phyloP scores from a whole-genome alignment of 202 grass and related monocot genomes.

The Elaeis oleifera region DNA sequence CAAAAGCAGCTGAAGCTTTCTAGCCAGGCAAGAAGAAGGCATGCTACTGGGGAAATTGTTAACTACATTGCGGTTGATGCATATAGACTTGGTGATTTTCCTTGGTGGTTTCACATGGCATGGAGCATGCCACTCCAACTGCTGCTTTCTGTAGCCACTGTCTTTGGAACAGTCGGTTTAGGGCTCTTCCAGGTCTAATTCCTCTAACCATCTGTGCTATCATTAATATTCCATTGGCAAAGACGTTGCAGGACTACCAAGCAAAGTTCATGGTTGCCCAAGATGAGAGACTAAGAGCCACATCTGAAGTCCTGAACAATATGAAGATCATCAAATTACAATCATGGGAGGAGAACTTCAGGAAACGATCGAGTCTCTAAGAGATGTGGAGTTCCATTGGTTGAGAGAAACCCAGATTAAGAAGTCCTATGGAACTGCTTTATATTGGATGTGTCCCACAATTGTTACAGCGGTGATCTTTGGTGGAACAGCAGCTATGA shows the following conservation, averaged over 20 bases:
- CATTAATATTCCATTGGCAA: slow-evolving; percentile 77
- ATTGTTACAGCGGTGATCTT: slow-evolving; percentile 73
- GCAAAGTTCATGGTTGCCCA: slow-evolving; percentile 79
- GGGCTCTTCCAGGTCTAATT: slow-evolving; percentile 65
- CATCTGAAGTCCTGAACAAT: slow-evolving; percentile 74
- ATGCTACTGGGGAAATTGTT: slow-evolving; percentile 70
- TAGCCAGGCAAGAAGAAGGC: slow-evolving; percentile 53
- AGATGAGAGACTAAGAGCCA: slow-evolving; percentile 62
- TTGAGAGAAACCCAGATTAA: slow-evolving; percentile 58
- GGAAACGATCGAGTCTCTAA: slow-evolving; percentile 37
- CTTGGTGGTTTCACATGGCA: slow-evolving; percentile 76
- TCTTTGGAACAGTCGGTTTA: slow-evolving; percentile 65
- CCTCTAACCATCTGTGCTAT: slow-evolving; percentile 60
- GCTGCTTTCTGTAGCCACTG: slow-evolving; percentile 36
- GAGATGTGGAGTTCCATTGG: slow-evolving; percentile 74
- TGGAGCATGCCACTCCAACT: slow-evolving; percentile 73
- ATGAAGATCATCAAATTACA: slow-evolving; percentile 99
- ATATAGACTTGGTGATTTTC: slow-evolving; percentile 68
- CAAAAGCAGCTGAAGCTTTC: slow-evolving; percentile 78
- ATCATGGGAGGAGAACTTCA: slow-evolving; percentile 78
- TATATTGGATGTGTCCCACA: slow-evolving; percentile 81
- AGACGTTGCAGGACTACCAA: slow-evolving; percentile 58
- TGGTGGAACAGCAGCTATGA: slow-evolving; percentile 40
- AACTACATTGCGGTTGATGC: slow-evolving; percentile 88
- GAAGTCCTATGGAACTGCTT: slow-evolving; percentile 59